Evolutionary conservation across 225 moss, liverwort and hornwort genomes (phyloP).

Genomic region (Antitrichia curtipendula): DNA sequence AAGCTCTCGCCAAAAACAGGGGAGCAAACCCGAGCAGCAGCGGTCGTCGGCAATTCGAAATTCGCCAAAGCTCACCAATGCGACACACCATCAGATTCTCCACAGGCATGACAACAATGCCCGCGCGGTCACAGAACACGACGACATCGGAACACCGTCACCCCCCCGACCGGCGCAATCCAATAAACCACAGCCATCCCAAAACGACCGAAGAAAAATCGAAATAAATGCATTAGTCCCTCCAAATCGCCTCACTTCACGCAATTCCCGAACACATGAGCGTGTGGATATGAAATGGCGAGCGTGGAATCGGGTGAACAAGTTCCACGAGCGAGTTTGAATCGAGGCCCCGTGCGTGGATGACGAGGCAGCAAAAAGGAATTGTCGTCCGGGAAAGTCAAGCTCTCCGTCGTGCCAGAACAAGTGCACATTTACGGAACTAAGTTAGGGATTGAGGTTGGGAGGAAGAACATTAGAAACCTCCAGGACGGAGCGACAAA

Average conservation of each 20-base stretch:
- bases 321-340: background rate
- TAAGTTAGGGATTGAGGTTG: background rate
- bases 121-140: background rate
- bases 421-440: background rate
- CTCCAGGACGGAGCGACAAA: background rate
- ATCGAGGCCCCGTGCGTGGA: background rate
- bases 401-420: background rate
- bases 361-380: background rate
- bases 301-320: background rate
- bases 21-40: background rate
- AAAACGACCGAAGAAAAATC: background rate
- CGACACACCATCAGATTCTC: conserved; percentile 10
- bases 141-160: background rate
- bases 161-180: background rate
- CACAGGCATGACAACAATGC: conserved; percentile 10
- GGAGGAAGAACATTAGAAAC: background rate
- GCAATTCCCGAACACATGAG: background rate
- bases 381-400: background rate
- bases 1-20: background rate
- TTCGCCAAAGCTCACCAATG: conserved; percentile 10
- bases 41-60: background rate
- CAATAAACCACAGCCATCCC: background rate
- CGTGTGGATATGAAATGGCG: background rate
- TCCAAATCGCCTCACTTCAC: background rate
- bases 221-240: background rate